Conservation (phyloP, 1,139 yeast species). For the Scheffersomyces titani region DNA sequence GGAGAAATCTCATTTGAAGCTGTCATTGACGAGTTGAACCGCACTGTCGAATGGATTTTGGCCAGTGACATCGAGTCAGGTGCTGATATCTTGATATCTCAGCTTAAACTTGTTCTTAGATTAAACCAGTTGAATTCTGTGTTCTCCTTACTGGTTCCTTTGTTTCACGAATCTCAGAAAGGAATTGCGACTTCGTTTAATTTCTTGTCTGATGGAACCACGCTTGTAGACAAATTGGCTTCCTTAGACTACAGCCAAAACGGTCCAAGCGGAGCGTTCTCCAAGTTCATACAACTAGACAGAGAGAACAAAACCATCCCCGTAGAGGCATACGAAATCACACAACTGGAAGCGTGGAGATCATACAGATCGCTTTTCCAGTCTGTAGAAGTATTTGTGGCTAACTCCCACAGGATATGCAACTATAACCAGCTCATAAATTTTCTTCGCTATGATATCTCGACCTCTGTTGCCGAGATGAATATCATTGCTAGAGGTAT, state of each 20-base stretch:
- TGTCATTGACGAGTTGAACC: conserved; percentile 18
- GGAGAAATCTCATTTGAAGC: conserved; percentile 22
- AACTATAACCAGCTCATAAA: conserved; percentile 36
- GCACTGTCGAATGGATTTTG: conserved; percentile 1
- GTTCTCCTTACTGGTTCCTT: conserved; percentile 19
- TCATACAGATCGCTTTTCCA: conserved; percentile 37
- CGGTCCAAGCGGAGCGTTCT: conserved; percentile 33
- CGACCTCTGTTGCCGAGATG: conserved; percentile 27
- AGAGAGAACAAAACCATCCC: conserved; percentile 63
- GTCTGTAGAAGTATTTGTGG: conserved; percentile 28
- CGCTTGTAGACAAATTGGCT: conserved; percentile 11
- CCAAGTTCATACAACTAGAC: conserved; percentile 55
- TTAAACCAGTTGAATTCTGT: conserved; percentile 32
- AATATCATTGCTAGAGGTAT: conserved; percentile 62
- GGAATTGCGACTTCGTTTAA: conserved; percentile 4
- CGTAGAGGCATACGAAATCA: conserved; percentile 32
- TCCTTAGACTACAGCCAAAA: conserved; percentile 6
- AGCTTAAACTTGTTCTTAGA: conserved; percentile 27
- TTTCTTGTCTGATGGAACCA: conserved; percentile 18
- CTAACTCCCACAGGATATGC: conserved; percentile 21
- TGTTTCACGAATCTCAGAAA: conserved; percentile 14
- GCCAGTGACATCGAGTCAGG: conserved; percentile 3
- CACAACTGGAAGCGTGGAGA: conserved; percentile 25
- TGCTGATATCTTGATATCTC: conserved; percentile 19
- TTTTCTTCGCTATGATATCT: conserved; percentile 35